Evolutionary conservation across 352 stramenopile species (phyloP), one percentile per base, ranked within the genome.

Genomic region (Globisporangium cederbergense): DNA sequence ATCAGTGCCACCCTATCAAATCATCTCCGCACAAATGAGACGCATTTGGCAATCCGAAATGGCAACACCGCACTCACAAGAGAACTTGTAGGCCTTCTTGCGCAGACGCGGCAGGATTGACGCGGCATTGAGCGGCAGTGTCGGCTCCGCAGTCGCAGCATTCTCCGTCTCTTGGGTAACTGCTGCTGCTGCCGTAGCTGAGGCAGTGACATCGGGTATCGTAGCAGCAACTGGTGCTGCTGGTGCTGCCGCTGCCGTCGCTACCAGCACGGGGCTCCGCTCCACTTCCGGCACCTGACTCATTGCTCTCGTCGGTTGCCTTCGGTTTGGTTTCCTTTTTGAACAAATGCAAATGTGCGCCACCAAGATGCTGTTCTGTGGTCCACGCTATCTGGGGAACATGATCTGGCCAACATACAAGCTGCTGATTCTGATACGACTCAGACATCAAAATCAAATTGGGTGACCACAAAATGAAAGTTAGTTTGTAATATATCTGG

Each of bases 21-120:
- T 18, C 4, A 18, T 18, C 30, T 22, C 2, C 8, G 43, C 43
- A 22, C 18, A 49, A 49, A 49, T 0, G 14, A 49, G 16, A 5
- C 16, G 43, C 18, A 20, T 18, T 0, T 8, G 10, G 43, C 25
- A 20, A 18, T 7, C 25, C 43, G 16, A 14, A 28, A n/a, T 11
- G 43, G 9, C 28, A 18, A 46, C 32, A 14, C 16, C 22, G 10
- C 13, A 65, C 64, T 18, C 38, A 70, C 64, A 70, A 16, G 64
- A 70, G 53, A 70, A 70, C 25, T 60, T 60, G 45, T 65, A 70
- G 18, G 30, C 50, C 64, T 70, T 65, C 45, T 70, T 70, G 51
- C 64, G 64, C 50, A 70, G 36, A 1, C 59, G 64, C 36, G 64
- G 64, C 11, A 70, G 58, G 42, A 70, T 65, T 18, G 64, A 70